A percentile compares a stretch with the other conserved stretches of the same genome.
Conservation (phyloP, 2,329 filamentous ascomycete species). For the Aspergillus quadricinctus region DNA sequence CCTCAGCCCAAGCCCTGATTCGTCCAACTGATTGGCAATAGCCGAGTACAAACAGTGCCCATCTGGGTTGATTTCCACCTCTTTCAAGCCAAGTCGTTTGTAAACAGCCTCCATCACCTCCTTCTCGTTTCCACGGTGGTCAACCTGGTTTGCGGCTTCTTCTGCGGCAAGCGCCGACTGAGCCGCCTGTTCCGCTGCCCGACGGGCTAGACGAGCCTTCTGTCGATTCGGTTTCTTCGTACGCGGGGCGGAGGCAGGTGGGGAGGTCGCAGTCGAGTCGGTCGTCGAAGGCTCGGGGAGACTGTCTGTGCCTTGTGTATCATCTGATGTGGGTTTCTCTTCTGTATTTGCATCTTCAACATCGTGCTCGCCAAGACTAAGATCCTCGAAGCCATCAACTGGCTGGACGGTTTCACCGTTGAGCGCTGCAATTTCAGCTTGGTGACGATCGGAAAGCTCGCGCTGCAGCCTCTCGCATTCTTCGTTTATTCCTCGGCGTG, state of each 20-base stretch:
- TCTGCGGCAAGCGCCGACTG: constrained; percentile 62
- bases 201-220: constrained; percentile 83
- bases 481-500: constrained; percentile 64
- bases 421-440: constrained; percentile 46
- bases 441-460: constrained; percentile 53
- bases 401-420: constrained; percentile 30
- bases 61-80: constrained; percentile 80
- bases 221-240: constrained; percentile 80
- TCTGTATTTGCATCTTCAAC: constrained; percentile 6
- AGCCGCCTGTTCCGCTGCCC: constrained; percentile 78
- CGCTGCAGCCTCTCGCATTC: constrained; percentile 57
- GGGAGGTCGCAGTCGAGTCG: background rate
- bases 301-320: background rate
- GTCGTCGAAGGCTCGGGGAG: background rate
- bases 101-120: constrained; percentile 67
- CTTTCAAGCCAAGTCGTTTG: constrained; percentile 57
- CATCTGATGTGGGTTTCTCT: background rate
- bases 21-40: constrained; percentile 74
- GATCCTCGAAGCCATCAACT: constrained; percentile 27
- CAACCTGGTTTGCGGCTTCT: constrained; percentile 71
- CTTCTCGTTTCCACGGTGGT: constrained; percentile 67
- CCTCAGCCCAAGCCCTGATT: constrained; percentile 38
- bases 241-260: constrained; percentile 15
- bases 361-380: constrained; percentile 27
- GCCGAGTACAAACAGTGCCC: constrained; percentile 95